Evolutionary conservation across 768 basidiomycete species (phyloP).

Genomic region (Kwoniella dejecticola): DNA sequence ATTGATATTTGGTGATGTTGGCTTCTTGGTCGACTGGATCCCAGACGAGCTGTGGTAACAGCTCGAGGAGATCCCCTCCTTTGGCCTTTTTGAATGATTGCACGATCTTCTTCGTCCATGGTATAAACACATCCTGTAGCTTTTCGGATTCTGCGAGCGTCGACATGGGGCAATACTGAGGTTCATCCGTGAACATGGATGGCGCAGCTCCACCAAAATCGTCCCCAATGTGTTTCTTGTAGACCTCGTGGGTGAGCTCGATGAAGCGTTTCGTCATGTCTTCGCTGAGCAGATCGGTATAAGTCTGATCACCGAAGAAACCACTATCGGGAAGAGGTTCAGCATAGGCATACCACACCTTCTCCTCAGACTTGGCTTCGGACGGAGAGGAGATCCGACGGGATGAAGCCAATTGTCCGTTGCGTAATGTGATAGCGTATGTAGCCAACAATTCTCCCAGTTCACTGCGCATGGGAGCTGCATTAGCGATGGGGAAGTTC

Average conservation of each 20-base stretch:
- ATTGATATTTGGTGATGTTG: slow-evolving; percentile 27
- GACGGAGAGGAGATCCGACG: slow-evolving; percentile 10
- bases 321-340: slow-evolving; percentile 33
- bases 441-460: slow-evolving; percentile 32
- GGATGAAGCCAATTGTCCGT: slow-evolving; percentile 19
- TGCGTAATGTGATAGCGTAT: slow-evolving; percentile 27
- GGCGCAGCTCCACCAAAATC: slow-evolving; percentile 38
- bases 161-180: slow-evolving; percentile 32
- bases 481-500: slow-evolving; percentile 23
- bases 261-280: slow-evolving; percentile 32
- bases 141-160: slow-evolving; percentile 20
- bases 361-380: slow-evolving; percentile 11
- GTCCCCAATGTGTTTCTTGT: slow-evolving; percentile 27
- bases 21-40: slow-evolving; percentile 24
- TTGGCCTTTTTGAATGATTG: slow-evolving; percentile 15
- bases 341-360: slow-evolving; percentile 35
- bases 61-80: slow-evolving; percentile 29
- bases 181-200: slow-evolving; percentile 46
- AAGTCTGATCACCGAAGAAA: slow-evolving; percentile 35
- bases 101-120: slow-evolving; percentile 34
- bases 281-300: slow-evolving; percentile 32
- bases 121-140: slow-evolving; percentile 35
- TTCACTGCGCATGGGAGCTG: slow-evolving; percentile 30
- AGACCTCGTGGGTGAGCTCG: slow-evolving; percentile 40
- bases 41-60: slow-evolving; percentile 37